Base-by-base conservation (phyloP, 2,329 filamentous ascomycete species). In the Exophiala viscosa region DNA sequence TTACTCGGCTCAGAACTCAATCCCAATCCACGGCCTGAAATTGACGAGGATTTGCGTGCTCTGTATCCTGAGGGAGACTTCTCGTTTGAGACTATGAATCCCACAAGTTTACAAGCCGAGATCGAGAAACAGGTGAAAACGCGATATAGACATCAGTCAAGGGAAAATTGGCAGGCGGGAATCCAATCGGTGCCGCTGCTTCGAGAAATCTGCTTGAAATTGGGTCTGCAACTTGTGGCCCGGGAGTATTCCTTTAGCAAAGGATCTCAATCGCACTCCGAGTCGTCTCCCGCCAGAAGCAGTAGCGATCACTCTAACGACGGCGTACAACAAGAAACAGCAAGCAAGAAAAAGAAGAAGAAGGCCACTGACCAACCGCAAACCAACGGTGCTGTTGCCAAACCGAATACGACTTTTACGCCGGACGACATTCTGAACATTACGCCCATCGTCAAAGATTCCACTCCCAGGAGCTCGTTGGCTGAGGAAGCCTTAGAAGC, bases 401-500 rank as follows among this genome's bases (percentile, higher is more conserved):
- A 62, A 61, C 78, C 69, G 55, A 70, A 63, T 62, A 69, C 70
- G 55, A 90, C 88, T 0, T 97, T 99, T 72, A 79, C 76, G 46
- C 77, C 89, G 0, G 90, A 96, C 55, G 90, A 99, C 63, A 81
- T 99, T 59, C 73, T 95, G 61, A 96, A 96, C 71, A 79, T 96
- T 55, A 88, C 96, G n/a, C 93, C 93, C 6, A 75, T 97, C 41
- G 83, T 97, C 65, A 97, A 97, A 77, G 91, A 99, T 68, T 93
- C 93, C 3, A 86, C 88, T 55, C 93, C 92, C 35, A 87, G 89
- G 71, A 96, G 91, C 68, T 78, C 89, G 20, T 80, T 99, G 56
- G 92, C 93, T 0, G 93, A 99, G 70, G 93, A 99, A 73, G 92
- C 93, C 11, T 78, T 99, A 39, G 93, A 99, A 71, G 93, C 92